Base-by-base conservation (phyloP, 768 basidiomycete genomes). In the Mycena filopes region DNA sequence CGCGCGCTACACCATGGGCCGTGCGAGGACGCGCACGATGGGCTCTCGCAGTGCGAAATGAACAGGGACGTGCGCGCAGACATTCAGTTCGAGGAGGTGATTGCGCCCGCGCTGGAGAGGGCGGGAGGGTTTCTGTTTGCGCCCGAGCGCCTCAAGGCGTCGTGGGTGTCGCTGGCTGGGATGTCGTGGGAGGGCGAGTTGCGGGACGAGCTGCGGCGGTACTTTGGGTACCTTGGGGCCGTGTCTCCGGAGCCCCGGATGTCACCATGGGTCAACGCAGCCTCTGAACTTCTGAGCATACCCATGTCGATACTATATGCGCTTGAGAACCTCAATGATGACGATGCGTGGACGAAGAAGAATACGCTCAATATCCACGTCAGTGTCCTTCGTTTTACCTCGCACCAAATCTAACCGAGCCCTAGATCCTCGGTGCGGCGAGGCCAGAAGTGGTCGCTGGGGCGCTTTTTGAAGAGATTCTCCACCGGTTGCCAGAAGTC, bases 1-100 rank as follows among this genome's bases (percentile, higher is more conserved):
- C 51, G 18, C 51, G 40, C n/a, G 36, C 33, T 53, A 38, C 51
- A 53, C 40, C 51, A 53, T 38, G 21, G 51, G 26, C 51, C 51
- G 40, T 53, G 33, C 23, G 25, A 4, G 3, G 51, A 53, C 40
- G 38, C 4, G 51, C 51, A 36, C 26, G 51, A 53, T 29, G 36
- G 51, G 36, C 51, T 53, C 40, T 53, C 51, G 6, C 51, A 53
- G 4, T 53, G 51, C 23, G n/a, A 53, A 36, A 53, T 53, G 51
- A 53, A 53, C 15, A 50, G 2, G 18, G 31, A 13, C 49, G 23
- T 25, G 29, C 49, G 49, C 31, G 3, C n/a, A n/a, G n/a, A n/a
- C n/a, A n/a, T 20, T 3, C 49, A 50, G 49, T 8, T 9, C 49
- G n/a, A 28, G 31, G 23, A 33, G 29, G 49, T 33, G 29, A 50